Conservation (phyloP, 257 asterid genomes). For the Nyctanthes arbortristis region DNA sequence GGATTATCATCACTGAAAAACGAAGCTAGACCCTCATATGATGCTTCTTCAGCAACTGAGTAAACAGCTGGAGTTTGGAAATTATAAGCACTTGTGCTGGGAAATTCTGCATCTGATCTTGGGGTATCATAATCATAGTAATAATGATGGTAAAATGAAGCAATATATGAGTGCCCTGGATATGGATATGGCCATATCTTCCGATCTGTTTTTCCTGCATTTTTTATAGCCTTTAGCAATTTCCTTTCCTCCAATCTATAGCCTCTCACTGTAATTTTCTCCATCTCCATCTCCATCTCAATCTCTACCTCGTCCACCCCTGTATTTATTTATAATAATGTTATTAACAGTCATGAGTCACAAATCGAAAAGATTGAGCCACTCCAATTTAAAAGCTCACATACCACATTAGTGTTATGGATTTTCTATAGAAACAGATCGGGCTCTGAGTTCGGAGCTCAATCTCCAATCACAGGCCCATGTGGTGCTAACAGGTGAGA, state of each 20-base stretch:
- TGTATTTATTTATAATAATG: slow-evolving; percentile 27
- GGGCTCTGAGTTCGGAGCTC: no score
- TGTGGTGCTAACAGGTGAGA: no score
- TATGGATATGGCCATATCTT: slow-evolving; percentile 87
- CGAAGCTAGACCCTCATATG: slow-evolving; percentile 86
- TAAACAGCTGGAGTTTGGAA: slow-evolving; percentile 85
- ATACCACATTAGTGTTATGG: no score
- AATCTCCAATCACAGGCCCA: no score
- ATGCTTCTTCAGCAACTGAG: slow-evolving; percentile 66
- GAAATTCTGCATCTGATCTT: slow-evolving; percentile 52
- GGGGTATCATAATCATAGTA: slow-evolving; percentile 68
- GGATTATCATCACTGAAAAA: slow-evolving; percentile 93
- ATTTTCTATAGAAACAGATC: no score
- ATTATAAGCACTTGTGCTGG: slow-evolving; percentile 40
- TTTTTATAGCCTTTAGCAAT: slow-evolving; percentile 72
- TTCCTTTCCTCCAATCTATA: slow-evolving; percentile 64
- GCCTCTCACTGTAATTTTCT: slow-evolving; percentile 75
- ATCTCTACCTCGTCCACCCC: slow-evolving; percentile 86
- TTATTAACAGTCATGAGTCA: background rate
- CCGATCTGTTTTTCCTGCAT: slow-evolving; percentile 93
- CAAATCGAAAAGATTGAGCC: background rate
- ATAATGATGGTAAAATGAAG: slow-evolving; percentile 79
- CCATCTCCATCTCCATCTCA: slow-evolving; percentile 78
- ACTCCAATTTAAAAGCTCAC: no score
- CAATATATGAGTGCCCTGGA: slow-evolving; percentile 59